These are phyloP conservation scores for Exobasidium rhododendri DNA, from an alignment of 1,284 basidiomycete species.

Conservation along the genomic window DNA sequence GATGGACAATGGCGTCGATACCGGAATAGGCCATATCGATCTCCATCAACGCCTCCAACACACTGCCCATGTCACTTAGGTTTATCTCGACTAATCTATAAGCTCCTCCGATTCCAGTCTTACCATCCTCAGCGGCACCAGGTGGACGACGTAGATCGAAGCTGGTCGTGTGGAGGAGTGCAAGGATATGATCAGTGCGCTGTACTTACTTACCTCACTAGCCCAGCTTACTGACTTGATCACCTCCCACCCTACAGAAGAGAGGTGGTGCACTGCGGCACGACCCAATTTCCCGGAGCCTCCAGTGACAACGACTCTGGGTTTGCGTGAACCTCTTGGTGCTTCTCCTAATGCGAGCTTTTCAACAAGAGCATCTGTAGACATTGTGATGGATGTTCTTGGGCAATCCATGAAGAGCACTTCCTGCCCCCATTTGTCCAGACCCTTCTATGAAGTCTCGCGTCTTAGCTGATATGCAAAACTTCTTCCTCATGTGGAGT, in stretches of 20 bases:
- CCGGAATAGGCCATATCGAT: constrained; percentile 54
- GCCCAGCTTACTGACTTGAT: constrained; percentile 18
- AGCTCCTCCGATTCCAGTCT: constrained; percentile 35
- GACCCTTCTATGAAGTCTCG: no score
- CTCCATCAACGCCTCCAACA: constrained; percentile 45
- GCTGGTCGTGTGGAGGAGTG: no score
- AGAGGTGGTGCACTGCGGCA: constrained; percentile 53
- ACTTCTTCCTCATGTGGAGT: no score
- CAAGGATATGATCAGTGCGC: neutral
- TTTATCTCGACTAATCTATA: constrained; percentile 47
- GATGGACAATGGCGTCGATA: constrained; percentile 55
- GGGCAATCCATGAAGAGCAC: no score
- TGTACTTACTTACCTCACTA: neutral
- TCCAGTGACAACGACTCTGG: constrained; percentile 52
- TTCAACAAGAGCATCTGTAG: constrained; percentile 9
- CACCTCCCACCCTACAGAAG: constrained; percentile 27
- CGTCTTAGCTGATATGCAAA: no score
- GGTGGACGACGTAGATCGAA: constrained; percentile 44
- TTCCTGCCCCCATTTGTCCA: no score
- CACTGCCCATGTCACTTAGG: constrained; percentile 54
- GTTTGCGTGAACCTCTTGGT: constrained; percentile 17
- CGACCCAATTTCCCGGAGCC: constrained; percentile 54
- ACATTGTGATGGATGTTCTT: no score
- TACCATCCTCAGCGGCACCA: constrained; percentile 42
- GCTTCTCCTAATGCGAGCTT: constrained; percentile 17